These are phyloP conservation scores for Neltuma alba DNA, from an alignment of 306 rosid genomes.

Conservation along the genomic window DNA sequence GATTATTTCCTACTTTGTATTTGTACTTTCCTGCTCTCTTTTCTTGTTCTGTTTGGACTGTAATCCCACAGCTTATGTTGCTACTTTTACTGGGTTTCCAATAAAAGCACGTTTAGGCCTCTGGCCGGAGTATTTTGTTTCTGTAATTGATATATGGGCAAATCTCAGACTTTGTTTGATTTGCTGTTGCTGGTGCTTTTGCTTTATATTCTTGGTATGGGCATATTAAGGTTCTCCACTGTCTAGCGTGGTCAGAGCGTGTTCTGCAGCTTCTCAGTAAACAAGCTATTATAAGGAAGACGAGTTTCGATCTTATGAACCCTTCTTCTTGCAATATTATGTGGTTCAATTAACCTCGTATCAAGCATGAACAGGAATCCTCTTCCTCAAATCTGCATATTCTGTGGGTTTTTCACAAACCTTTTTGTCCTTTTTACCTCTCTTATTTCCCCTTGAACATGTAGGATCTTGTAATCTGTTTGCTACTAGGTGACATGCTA, in stretches of 20 bases:
- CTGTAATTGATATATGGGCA: too few relatives aligned
- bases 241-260: too few relatives aligned
- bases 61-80: too few relatives aligned
- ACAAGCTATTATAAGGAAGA: not conserved
- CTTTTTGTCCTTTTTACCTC: not conserved
- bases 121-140: too few relatives aligned
- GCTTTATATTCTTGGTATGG: too few relatives aligned
- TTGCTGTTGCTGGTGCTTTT: too few relatives aligned
- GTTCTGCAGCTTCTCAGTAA: conserved; percentile 30
- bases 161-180: too few relatives aligned
- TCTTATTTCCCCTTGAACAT: not conserved
- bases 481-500: conserved; percentile 22
- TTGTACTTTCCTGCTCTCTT: not conserved
- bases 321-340: not conserved
- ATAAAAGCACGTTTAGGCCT: too few relatives aligned
- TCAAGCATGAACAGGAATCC: too few relatives aligned
- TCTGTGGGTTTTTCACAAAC: not conserved
- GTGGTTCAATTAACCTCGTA: conserved; percentile 2
- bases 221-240: too few relatives aligned
- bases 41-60: not conserved
- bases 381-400: not conserved
- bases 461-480: conserved; percentile 21
- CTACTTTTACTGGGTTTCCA: too few relatives aligned
- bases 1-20: not conserved
- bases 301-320: not conserved